Evolutionary conservation across 345 rosid species (phyloP).

Genomic region (Boechera divaricarpa): DNA sequence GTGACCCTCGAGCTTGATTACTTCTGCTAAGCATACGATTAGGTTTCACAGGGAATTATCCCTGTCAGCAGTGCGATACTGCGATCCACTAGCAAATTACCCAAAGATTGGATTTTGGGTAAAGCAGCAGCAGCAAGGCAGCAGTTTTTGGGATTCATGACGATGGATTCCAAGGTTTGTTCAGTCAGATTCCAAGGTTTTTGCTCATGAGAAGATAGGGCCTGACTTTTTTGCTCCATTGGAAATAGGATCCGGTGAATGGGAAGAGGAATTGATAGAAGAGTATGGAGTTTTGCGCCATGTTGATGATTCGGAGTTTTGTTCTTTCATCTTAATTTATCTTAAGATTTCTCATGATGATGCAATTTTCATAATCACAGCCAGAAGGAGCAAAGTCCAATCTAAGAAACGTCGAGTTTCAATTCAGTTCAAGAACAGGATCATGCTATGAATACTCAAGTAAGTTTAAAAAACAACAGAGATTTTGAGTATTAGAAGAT

Average conservation of each 20-base stretch:
- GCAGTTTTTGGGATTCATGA: neutral
- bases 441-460: neutral
- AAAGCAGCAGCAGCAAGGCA: neutral
- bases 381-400: constrained; percentile 53
- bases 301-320: neutral
- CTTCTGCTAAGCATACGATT: neutral
- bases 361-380: constrained; percentile 60
- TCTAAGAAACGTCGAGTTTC: constrained; percentile 45
- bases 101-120: neutral
- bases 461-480: neutral
- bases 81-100: neutral
- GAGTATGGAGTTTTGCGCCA: neutral
- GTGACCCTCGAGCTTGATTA: constrained; percentile 42
- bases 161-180: neutral
- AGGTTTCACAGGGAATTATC: neutral
- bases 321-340: constrained; percentile 6
- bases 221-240: neutral
- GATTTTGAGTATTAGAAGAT: constrained; percentile 5
- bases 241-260: no score
- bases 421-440: no score
- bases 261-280: neutral
- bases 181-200: neutral
- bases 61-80: neutral
- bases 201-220: neutral
- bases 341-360: constrained; percentile 69